phyloP scores from a whole-genome alignment of 2,329 filamentous ascomycete genomes.

The Gaeumannomyces sp. region DNA sequence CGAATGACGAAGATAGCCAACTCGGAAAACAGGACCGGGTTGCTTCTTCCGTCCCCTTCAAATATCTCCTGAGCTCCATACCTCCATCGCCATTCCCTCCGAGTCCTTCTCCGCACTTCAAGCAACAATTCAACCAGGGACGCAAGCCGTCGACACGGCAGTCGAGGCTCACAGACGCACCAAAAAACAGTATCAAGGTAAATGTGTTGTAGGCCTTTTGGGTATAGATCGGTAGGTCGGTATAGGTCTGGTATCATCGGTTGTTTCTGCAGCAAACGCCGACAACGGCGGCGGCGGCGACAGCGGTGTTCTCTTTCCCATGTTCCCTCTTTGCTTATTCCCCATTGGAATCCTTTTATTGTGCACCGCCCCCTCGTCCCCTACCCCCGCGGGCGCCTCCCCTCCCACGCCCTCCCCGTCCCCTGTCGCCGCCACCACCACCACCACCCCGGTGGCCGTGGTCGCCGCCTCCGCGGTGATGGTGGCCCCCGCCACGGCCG shows the following conservation, averaged over 20 bases:
- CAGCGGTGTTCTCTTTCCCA: neutral
- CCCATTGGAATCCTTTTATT: neutral
- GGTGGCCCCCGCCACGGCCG: conserved; percentile 34
- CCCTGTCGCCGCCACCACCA: conserved; percentile 14
- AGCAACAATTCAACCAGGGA: neutral
- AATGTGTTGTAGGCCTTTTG: neutral
- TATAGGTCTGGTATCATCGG: neutral
- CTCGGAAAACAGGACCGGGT: neutral
- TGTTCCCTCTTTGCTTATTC: neutral
- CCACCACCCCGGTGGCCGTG: neutral
- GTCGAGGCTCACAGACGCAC: no score
- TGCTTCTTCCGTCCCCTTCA: neutral
- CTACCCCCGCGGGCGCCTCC: conserved; percentile 14
- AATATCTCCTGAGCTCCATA: neutral
- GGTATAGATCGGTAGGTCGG: neutral
- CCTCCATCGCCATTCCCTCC: no score
- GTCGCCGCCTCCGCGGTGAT: neutral
- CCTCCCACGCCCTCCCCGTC: conserved; percentile 31
- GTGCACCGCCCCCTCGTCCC: conserved; percentile 3
- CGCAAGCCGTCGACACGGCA: neutral
- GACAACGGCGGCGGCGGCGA: neutral
- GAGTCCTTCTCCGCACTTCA: neutral
- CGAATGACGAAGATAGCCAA: neutral
- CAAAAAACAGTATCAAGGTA: neutral
- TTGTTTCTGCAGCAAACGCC: neutral